A percentile compares a stretch with the other conserved stretches of the same genome.
These are phyloP conservation scores for Lentinula sp. DNA, from an alignment of 768 basidiomycete genomes.

Conservation along the genomic window DNA sequence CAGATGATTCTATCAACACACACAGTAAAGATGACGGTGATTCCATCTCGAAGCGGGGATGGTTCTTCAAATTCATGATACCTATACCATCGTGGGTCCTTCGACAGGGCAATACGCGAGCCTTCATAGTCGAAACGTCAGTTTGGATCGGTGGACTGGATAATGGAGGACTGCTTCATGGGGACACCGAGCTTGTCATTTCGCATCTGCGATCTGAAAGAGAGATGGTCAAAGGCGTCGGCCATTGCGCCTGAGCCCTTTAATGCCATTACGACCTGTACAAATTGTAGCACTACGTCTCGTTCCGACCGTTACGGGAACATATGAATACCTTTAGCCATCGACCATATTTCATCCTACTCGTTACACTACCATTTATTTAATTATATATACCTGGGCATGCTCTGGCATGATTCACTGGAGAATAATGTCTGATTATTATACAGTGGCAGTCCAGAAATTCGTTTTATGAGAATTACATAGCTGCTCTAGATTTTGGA, in stretches of 20 bases:
- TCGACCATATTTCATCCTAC: not conserved
- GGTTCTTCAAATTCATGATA: slow-evolving; percentile 8
- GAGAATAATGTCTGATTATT: not conserved
- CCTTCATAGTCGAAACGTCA: slow-evolving; percentile 1
- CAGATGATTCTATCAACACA: slow-evolving; percentile 4
- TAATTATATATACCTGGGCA: not conserved
- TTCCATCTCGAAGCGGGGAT: not conserved
- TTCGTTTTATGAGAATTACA: too few relatives aligned
- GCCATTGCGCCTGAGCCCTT: not conserved
- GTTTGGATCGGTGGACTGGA: slow-evolving; percentile 2
- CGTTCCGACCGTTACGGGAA: not conserved
- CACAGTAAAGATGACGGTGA: not conserved
- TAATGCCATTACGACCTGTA: not conserved
- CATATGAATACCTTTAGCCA: not conserved
- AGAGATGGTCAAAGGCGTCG: slow-evolving; percentile 5
- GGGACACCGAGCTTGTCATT: slow-evolving; percentile 2
- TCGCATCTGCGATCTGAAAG: slow-evolving; percentile 5
- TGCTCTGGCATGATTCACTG: not conserved
- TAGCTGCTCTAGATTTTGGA: too few relatives aligned
- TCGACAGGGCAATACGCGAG: slow-evolving; percentile 3
- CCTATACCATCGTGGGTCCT: slow-evolving; percentile 6
- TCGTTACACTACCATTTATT: not conserved
- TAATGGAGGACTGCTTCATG: not conserved
- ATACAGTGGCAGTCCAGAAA: too few relatives aligned
- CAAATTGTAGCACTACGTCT: not conserved